Base-by-base conservation (phyloP, 805 yeast genomes). In the Komagataella phaffii region DNA sequence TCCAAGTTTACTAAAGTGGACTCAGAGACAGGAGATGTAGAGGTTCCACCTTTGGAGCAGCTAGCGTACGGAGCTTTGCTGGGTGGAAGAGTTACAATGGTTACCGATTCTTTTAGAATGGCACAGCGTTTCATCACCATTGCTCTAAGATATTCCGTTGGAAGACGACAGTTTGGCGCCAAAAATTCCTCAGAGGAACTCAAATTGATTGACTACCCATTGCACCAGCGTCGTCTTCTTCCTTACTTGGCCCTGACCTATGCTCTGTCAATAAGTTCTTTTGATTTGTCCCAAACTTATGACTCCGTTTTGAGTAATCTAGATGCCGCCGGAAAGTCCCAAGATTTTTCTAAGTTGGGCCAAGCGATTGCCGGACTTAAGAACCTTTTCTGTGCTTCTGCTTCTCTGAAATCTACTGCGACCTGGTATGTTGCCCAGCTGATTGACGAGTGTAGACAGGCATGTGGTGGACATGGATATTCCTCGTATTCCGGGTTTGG, bases 401-500 rank as follows among this genome's bases (percentile, higher is more conserved):
- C 95, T 7, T 83, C 95, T 46, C 75, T 88, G 62, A 90, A 90
- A 67, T 89, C 96, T 3, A 81, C 95, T 44, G 79, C 83, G 56
- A 90, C 97, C 45, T 90, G 96, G 96, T 73, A 81, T 46, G 78
- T 88, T 36, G 81, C 89, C 45, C 78, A 77, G 54, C 73, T 85
- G 58, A 89, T 90, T 62, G 95, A 88, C 64, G 90, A 89, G 69
- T 79, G 89, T 57, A 79, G 97, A 70, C 97, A 90, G 69, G 76
- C 95, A 2, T 89, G 96, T 68, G 96, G 97, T 65, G 97, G 97
- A 36, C 96, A 87, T 67, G 97, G 97, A 45, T 90, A 90, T 69
- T 88, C 95, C 21, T 80, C 89, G n/a, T 90, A 90, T 68, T 80
- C 88, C 57, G 96, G 90, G 1, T 86, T 90, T 64, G 96, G 95